Conservation (phyloP, 2,329 filamentous ascomycete genomes). For the Sclerotiophoma versabilis region DNA sequence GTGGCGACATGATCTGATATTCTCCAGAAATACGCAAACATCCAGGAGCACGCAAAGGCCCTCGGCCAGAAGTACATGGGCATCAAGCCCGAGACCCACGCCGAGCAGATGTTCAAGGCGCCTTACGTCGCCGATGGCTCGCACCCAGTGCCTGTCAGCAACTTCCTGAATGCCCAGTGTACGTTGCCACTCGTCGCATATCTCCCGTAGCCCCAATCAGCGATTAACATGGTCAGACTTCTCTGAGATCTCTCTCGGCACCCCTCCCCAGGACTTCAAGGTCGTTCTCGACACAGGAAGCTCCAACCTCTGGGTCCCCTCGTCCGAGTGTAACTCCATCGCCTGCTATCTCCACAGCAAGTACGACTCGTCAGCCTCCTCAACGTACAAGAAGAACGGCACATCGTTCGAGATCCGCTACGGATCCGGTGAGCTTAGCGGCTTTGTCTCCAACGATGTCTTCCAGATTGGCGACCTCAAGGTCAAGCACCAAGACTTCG, state of each 20-base stretch:
- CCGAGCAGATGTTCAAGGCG: conserved; percentile 81
- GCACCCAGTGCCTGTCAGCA: conserved; percentile 88
- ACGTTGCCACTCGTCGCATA: conserved; percentile 52
- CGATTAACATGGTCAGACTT: conserved; percentile 68
- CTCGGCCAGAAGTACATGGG: conserved; percentile 98
- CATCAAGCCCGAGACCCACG: conserved; percentile 72
- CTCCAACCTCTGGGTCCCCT: conserved; percentile 99
- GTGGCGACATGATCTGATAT: conserved; percentile 30
- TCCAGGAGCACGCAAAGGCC: conserved; percentile 80
- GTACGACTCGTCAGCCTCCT: conserved; percentile 91
- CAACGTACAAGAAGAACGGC: conserved; percentile 93
- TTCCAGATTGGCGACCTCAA: conserved; percentile 87
- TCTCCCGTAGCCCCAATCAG: not conserved
- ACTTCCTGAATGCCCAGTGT: conserved; percentile 99
- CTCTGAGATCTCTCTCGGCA: conserved; percentile 93
- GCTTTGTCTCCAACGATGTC: conserved; percentile 89
- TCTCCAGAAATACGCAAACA: conserved; percentile 73
- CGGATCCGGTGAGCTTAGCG: conserved; percentile 91
- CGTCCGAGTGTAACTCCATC: conserved; percentile 87
- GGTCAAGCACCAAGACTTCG: conserved; percentile 91
- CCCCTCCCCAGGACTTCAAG: conserved; percentile 94
- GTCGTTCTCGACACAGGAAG: conserved; percentile 98
- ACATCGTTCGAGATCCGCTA: conserved; percentile 92
- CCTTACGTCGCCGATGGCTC: conserved; percentile 69
- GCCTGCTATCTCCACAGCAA: conserved; percentile 97